phyloP scores from a whole-genome alignment of 1,139 yeast species.

The Tardiomyces digboiensis region DNA sequence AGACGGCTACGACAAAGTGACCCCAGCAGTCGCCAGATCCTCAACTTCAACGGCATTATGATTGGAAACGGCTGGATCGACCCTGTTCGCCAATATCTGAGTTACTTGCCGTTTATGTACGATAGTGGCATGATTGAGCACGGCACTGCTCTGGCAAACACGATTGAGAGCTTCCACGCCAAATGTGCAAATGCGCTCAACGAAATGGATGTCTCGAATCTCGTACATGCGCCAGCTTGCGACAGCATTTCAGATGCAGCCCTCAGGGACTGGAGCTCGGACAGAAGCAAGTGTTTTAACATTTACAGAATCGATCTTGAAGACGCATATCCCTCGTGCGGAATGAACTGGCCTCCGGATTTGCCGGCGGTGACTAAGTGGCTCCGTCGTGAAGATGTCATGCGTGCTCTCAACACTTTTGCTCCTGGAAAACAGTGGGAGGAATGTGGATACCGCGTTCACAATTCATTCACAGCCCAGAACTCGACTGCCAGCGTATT shows the following conservation, averaged over 20 bases:
- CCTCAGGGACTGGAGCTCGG: slow-evolving; percentile 8
- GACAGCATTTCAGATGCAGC: slow-evolving; percentile 16
- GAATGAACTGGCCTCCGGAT: slow-evolving; percentile 90
- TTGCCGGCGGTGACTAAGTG: slow-evolving; percentile 50
- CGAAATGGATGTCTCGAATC: slow-evolving; percentile 14
- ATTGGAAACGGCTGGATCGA: slow-evolving; percentile 98
- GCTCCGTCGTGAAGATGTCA: slow-evolving; percentile 46
- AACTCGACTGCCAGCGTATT: slow-evolving; percentile 52
- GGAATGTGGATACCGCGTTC: slow-evolving; percentile 66
- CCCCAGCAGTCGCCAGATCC: slow-evolving; percentile 8
- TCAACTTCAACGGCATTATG: slow-evolving; percentile 55
- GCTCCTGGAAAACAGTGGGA: slow-evolving; percentile 38
- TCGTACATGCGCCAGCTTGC: slow-evolving; percentile 20
- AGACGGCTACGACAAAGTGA: slow-evolving; percentile 15
- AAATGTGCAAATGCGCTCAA: slow-evolving; percentile 23
- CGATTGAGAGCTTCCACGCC: slow-evolving; percentile 22
- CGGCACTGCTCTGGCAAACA: slow-evolving; percentile 18
- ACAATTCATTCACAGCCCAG: slow-evolving; percentile 40
- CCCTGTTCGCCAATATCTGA: slow-evolving; percentile 73
- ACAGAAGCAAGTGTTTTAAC: slow-evolving; percentile 48
- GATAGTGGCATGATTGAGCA: slow-evolving; percentile 45
- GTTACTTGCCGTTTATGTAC: slow-evolving; percentile 67
- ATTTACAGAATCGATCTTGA: slow-evolving; percentile 69
- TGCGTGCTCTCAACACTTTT: slow-evolving; percentile 38
- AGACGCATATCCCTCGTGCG: slow-evolving; percentile 81